A percentile compares a stretch with the other conserved stretches of the same genome.
Conservation (phyloP, 1,284 basidiomycete genomes). For the Malassezia cuniculi region DNA sequence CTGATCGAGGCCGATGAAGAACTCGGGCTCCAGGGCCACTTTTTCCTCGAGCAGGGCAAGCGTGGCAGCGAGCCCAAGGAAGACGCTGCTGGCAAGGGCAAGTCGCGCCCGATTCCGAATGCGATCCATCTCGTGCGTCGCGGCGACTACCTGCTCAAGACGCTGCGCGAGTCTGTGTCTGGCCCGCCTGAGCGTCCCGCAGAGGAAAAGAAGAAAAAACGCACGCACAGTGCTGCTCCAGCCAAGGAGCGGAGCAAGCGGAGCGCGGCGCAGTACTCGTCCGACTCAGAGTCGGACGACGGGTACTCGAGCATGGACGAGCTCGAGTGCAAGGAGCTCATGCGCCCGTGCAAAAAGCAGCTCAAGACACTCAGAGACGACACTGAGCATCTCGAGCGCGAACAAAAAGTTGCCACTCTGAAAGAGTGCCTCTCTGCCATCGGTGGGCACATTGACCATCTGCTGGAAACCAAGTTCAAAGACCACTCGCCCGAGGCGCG, state of each 20-base stretch:
- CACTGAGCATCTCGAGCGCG: constrained; percentile 77
- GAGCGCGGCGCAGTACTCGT: constrained; percentile 13
- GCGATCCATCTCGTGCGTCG: constrained; percentile 80
- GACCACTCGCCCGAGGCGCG: constrained; percentile 59
- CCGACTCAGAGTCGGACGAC: constrained; percentile 26
- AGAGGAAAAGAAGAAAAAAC: constrained; percentile 14
- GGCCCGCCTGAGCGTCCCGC: not conserved
- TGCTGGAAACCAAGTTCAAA: constrained; percentile 61
- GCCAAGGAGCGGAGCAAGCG: constrained; percentile 16
- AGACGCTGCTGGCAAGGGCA: constrained; percentile 27
- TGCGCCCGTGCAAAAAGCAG: constrained; percentile 92
- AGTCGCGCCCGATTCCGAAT: constrained; percentile 35
- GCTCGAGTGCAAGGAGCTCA: constrained; percentile 77
- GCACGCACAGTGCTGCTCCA: constrained; percentile 8
- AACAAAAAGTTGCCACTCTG: constrained; percentile 85
- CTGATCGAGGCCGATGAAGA: constrained; percentile 75
- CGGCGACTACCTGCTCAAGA: constrained; percentile 80
- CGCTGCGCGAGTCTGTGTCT: constrained; percentile 60
- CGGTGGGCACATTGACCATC: constrained; percentile 75
- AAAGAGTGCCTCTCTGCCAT: constrained; percentile 92
- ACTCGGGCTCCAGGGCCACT: constrained; percentile 74
- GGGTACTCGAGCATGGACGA: constrained; percentile 73
- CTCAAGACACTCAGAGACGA: constrained; percentile 82
- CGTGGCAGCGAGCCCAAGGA: constrained; percentile 47
- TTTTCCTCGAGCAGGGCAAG: constrained; percentile 84